Percentiles rank a stretch among this genome's conserved stretches.
Evolutionary conservation across 345 rosid genomes (phyloP).

Genomic region (Populus pruinosa): DNA sequence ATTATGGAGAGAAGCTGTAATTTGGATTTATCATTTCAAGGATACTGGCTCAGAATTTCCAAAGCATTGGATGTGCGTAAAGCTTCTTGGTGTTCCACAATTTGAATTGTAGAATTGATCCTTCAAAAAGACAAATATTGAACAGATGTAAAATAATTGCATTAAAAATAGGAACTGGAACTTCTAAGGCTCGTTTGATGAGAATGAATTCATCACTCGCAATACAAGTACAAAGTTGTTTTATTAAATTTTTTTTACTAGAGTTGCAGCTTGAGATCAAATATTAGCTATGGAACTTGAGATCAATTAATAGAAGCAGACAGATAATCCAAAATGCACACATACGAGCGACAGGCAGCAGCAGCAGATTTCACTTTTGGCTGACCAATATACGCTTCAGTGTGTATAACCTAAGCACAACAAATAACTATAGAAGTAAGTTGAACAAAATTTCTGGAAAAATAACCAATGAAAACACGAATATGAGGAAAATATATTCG

Average conservation of each 20-base stretch:
- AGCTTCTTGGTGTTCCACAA: conserved; percentile 77
- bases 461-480: background rate
- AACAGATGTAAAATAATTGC: background rate
- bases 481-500: background rate
- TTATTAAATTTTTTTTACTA: background rate
- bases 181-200: background rate
- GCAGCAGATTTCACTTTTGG: conserved; percentile 92
- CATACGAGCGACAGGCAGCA: conserved; percentile 79
- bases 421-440: background rate
- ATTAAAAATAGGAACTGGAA: conserved; percentile 1
- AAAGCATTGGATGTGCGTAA: conserved; percentile 81
- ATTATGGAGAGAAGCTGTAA: background rate
- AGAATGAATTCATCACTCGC: background rate
- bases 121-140: conserved; percentile 36
- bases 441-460: background rate
- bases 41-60: conserved; percentile 88
- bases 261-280: background rate
- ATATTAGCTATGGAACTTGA: background rate
- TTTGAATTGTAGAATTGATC: conserved; percentile 65
- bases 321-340: conserved; percentile 6
- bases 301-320: background rate
- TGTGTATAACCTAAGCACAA: conserved; percentile 72
- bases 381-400: conserved; percentile 84
- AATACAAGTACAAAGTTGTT: background rate
- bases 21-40: conserved; percentile 22